Conservation (phyloP, 768 basidiomycete species). For the Mycena chlorophos region DNA sequence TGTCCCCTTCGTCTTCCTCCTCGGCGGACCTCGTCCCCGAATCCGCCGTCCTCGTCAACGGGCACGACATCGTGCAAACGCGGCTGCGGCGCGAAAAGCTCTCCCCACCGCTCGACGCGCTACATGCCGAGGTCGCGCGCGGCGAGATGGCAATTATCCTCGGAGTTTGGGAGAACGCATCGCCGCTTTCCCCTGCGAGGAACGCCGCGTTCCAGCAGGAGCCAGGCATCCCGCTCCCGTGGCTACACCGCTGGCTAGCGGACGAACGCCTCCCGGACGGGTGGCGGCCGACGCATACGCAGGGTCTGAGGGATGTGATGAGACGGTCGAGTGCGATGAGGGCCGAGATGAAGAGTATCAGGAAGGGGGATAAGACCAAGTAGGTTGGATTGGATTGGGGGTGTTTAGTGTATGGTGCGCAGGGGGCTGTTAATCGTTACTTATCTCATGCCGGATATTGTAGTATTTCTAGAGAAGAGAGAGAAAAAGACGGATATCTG, state of each 20-base stretch:
- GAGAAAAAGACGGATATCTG: too few relatives aligned
- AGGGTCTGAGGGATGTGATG: conserved; percentile 39
- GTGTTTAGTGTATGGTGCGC: too few relatives aligned
- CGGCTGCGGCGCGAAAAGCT: conserved; percentile 53
- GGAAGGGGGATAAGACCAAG: too few relatives aligned
- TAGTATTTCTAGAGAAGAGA: too few relatives aligned
- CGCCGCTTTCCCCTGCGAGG: conserved; percentile 18
- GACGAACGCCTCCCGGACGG: conserved; percentile 52
- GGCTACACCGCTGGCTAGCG: conserved; percentile 50
- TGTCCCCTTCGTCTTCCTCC: too few relatives aligned
- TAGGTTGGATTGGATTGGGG: too few relatives aligned
- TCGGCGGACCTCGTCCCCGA: too few relatives aligned
- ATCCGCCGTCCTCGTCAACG: conserved; percentile 39
- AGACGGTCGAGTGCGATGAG: conserved; percentile 34
- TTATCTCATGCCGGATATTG: too few relatives aligned
- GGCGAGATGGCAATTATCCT: conserved; percentile 69
- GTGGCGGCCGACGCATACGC: conserved; percentile 40
- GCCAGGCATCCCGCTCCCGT: conserved; percentile 46
- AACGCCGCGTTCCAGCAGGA: conserved; percentile 36
- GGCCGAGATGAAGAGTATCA: conserved; percentile 27
- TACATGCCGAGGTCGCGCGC: conserved; percentile 62
- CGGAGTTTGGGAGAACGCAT: conserved; percentile 47
- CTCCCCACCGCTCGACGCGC: conserved; percentile 39
- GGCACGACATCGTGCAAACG: conserved; percentile 47
- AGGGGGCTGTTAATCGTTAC: too few relatives aligned